Conservation (phyloP, 768 basidiomycete species). For the Pulveroboletus sp. region DNA sequence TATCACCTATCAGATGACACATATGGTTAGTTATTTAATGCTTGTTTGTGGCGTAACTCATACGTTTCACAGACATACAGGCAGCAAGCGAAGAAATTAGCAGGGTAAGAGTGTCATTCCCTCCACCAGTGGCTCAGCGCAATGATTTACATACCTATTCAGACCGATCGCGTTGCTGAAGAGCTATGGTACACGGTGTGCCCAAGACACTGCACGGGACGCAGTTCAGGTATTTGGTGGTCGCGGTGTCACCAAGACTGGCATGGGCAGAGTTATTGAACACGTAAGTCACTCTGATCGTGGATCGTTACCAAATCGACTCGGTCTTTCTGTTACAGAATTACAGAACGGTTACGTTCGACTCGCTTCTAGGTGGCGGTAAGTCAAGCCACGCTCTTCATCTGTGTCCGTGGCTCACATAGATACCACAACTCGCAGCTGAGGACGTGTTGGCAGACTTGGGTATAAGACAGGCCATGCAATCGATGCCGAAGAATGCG, state of each 20-base stretch:
- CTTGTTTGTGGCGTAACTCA: slow-evolving; percentile 2
- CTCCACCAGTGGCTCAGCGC: background rate
- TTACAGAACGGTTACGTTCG: slow-evolving; percentile 32
- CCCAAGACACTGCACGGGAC: slow-evolving; percentile 78
- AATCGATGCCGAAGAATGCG: slow-evolving; percentile 67
- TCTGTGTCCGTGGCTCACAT: background rate
- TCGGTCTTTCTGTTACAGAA: slow-evolving; percentile 24
- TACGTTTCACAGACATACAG: slow-evolving; percentile 51
- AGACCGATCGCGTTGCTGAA: slow-evolving; percentile 80
- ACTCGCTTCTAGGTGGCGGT: slow-evolving; percentile 66
- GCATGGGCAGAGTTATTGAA: slow-evolving; percentile 62
- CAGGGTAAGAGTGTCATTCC: slow-evolving; percentile 47
- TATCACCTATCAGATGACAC: slow-evolving; percentile 83
- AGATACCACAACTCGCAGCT: slow-evolving; percentile 33
- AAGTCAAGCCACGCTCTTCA: slow-evolving; percentile 5
- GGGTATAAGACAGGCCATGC: slow-evolving; percentile 78
- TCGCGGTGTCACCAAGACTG: slow-evolving; percentile 76
- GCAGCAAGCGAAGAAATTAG: slow-evolving; percentile 69
- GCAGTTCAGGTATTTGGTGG: slow-evolving; percentile 83
- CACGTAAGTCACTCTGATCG: slow-evolving; percentile 36
- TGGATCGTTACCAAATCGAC: background rate
- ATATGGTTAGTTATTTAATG: slow-evolving; percentile 51
- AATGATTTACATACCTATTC: slow-evolving; percentile 2
- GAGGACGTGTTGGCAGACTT: slow-evolving; percentile 77
- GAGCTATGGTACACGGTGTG: slow-evolving; percentile 70